Evolutionary conservation across 306 rosid species (phyloP).

Genomic region (Elaeagnus macrophylla): DNA sequence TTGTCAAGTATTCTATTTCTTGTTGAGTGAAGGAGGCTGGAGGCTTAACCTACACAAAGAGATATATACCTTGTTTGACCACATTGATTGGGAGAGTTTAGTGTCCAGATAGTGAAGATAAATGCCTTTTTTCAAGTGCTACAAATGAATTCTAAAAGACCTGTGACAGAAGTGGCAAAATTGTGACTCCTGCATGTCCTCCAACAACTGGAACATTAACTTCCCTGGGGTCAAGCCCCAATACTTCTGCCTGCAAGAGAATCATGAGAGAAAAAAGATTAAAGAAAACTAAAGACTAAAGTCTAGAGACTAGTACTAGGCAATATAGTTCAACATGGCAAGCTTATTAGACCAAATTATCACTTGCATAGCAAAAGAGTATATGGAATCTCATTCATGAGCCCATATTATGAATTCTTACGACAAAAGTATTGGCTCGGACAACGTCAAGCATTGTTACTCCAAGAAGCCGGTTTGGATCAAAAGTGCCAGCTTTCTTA

Average conservation of each 20-base stretch:
- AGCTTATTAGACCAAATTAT: background rate
- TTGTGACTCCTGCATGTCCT: conserved; percentile 91
- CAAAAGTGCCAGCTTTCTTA: conserved; percentile 83
- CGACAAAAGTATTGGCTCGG: conserved; percentile 95
- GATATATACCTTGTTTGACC: background rate
- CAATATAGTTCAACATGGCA: background rate
- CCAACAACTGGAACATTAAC: conserved; percentile 97
- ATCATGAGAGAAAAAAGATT: conserved; percentile 1
- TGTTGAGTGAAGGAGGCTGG: conserved; percentile 59
- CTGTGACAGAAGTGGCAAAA: conserved; percentile 94
- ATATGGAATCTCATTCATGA: background rate
- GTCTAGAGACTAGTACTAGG: background rate
- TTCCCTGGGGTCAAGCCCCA: conserved; percentile 85
- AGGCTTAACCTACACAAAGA: conserved; percentile 72
- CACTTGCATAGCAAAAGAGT: background rate
- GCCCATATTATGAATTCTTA: conserved; percentile 15
- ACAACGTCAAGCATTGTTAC: conserved; percentile 88
- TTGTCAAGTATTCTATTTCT: conserved; percentile 74
- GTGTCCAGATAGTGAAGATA: background rate
- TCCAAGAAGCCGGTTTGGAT: conserved; percentile 85
- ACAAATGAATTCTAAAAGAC: conserved; percentile 25
- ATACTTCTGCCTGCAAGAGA: conserved; percentile 72
- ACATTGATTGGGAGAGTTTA: background rate
- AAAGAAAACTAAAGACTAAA: background rate
- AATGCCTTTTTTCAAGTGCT: conserved; percentile 2